phyloP scores from a whole-genome alignment of 2,329 filamentous ascomycete species.

The Microdochium bolleyi region DNA sequence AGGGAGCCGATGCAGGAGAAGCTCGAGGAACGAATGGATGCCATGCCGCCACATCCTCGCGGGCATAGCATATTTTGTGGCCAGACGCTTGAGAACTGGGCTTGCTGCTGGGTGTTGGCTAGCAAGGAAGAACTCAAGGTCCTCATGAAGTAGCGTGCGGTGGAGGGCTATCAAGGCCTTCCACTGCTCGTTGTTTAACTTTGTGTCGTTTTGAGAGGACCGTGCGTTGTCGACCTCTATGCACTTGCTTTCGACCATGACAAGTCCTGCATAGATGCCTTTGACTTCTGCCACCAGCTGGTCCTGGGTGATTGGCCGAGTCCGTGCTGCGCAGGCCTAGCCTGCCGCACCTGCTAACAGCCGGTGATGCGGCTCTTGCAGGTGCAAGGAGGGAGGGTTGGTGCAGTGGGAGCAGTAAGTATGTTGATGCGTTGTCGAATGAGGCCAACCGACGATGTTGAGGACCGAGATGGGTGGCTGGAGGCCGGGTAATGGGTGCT shows the following conservation, averaged over 20 bases:
- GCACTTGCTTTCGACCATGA: slow-evolving; percentile 82
- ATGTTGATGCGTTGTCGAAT: background rate
- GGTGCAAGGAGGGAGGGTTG: background rate
- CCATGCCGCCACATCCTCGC: slow-evolving; percentile 91
- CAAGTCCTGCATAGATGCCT: slow-evolving; percentile 72
- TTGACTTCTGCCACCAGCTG: slow-evolving; percentile 77
- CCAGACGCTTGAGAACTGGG: slow-evolving; percentile 56
- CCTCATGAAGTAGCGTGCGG: slow-evolving; percentile 70
- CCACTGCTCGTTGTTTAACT: slow-evolving; percentile 64
- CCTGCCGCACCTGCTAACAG: background rate
- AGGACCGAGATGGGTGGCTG: background rate
- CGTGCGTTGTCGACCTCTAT: slow-evolving; percentile 71
- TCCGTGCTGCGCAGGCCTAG: slow-evolving; percentile 17
- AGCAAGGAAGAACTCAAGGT: slow-evolving; percentile 81
- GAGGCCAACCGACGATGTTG: background rate
- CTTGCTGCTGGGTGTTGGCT: slow-evolving; percentile 78
- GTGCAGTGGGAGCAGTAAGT: background rate
- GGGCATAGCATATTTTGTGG: slow-evolving; percentile 83
- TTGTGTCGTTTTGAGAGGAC: slow-evolving; percentile 27
- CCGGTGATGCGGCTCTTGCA: background rate
- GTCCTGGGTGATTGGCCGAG: slow-evolving; percentile 64
- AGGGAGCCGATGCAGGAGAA: slow-evolving; percentile 67
- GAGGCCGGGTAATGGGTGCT: background rate
- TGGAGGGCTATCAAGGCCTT: slow-evolving; percentile 78
- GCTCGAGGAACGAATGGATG: slow-evolving; percentile 77